Percentiles rank a stretch among this genome's conserved stretches.
Conservation (phyloP, 345 rosid species). For the Dovyalis caffra region DNA sequence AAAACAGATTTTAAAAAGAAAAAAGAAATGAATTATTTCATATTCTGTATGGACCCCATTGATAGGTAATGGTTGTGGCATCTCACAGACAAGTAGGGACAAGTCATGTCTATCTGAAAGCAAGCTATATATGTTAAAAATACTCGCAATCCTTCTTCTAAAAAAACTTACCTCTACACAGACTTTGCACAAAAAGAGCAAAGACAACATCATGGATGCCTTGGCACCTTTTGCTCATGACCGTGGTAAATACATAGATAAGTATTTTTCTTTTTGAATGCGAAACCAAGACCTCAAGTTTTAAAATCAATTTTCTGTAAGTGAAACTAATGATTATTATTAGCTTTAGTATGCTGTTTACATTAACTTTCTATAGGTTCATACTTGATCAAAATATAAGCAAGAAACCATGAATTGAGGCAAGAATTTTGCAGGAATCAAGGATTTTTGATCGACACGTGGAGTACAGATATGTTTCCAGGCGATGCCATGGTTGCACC, state of each 20-base stretch:
- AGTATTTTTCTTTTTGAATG: neutral
- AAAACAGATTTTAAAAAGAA: neutral
- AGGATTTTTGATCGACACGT: neutral
- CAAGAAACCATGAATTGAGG: neutral
- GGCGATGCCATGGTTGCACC: neutral
- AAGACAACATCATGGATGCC: slow-evolving; percentile 16
- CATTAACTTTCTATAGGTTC: neutral
- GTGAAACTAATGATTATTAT: slow-evolving; percentile 9
- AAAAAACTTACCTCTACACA: neutral
- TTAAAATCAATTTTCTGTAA: neutral
- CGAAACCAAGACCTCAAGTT: neutral
- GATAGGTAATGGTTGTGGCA: slow-evolving; percentile 6
- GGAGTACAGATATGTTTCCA: neutral
- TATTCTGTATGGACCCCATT: neutral
- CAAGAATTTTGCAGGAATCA: slow-evolving; percentile 10
- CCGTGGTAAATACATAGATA: neutral
- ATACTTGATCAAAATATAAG: too few species aligned
- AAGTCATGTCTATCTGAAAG: neutral
- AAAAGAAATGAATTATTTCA: slow-evolving; percentile 13
- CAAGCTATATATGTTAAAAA: neutral
- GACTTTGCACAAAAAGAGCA: slow-evolving; percentile 3
- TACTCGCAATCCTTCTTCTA: neutral
- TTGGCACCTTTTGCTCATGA: slow-evolving; percentile 12
- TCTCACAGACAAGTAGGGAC: slow-evolving; percentile 21
- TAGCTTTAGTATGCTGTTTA: neutral